Evolutionary conservation across 352 stramenopile genomes (phyloP), one percentile per base, ranked within the genome.

Genomic region (Phytophthora citricola): DNA sequence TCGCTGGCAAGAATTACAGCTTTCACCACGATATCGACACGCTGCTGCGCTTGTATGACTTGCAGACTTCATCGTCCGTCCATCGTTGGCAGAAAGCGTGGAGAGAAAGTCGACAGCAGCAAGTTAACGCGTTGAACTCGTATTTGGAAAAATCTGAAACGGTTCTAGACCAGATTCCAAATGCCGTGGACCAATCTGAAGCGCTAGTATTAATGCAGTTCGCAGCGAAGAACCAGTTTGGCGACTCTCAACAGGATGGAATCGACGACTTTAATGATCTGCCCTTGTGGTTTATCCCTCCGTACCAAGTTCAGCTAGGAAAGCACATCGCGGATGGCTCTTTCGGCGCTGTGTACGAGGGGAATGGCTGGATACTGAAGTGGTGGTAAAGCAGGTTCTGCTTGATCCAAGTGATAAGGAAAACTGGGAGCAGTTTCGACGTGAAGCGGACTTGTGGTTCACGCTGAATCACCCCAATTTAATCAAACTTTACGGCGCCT

Each of bases 371-470:
- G 64, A 59, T 45, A 72, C 57, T 12, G 50, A 66, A 11, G 64
- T 67, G 17, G 64, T 67, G 8, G 57, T 67, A 20, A 72, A 72
- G 22, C 56, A 61, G 39, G 27, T 72, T 15, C 49, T 72, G 5
- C 45, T 60, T 7, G 36, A 56, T 10, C 31, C 48, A 22, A 40
- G 40, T 3, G 31, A 58, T 11, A 11, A n/a, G 7, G 51, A 59
- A n/a, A 44, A 57, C 10, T 43, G 57, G 40, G 36, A 62, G 26
- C 50, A 61, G 39, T 67, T 67, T 57, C 52, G 46, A 34, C 58
- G 32, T 12, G 66, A 73, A 58, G 57, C 43, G 20, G 58, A 69
- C 15, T 43, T 73, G 34, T 73, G 65, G 65, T 64, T 64, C 26
- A 44, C 54, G 14, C 31, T 73, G 12, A 61, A 73, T 8, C 65